Percentiles rank a stretch among this genome's conserved stretches.
phyloP scores from a whole-genome alignment of 352 stramenopile species.

The Phytopythium cucurbitacearum region DNA sequence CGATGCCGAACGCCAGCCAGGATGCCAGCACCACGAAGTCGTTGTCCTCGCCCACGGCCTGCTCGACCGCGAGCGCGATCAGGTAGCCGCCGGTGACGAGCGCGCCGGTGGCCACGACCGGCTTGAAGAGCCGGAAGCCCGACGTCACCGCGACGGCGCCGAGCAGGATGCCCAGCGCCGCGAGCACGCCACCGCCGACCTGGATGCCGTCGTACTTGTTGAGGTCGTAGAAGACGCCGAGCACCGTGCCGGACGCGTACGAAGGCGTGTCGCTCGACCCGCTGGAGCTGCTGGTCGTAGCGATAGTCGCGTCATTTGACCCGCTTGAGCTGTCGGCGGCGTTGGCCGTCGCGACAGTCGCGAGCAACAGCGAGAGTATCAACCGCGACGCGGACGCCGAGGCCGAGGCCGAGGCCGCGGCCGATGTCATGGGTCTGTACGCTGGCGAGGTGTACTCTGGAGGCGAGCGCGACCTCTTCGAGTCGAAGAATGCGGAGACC shows the following conservation, averaged over 20 bases:
- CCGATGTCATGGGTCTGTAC: too few relatives aligned
- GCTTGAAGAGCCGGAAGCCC: constrained; percentile 39
- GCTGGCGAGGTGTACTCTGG: too few relatives aligned
- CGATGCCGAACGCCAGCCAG: constrained; percentile 37
- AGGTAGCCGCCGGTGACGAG: constrained; percentile 30
- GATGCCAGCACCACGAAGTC: constrained; percentile 25
- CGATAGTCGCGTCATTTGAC: background rate
- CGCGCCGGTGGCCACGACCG: constrained; percentile 25
- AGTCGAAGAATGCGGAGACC: too few relatives aligned
- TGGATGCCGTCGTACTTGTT: background rate
- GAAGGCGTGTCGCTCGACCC: background rate
- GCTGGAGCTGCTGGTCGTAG: background rate
- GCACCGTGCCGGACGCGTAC: background rate
- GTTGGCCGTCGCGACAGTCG: too few relatives aligned
- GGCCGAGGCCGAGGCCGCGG: too few relatives aligned
- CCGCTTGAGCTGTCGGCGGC: too few relatives aligned
- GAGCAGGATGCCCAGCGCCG: constrained; percentile 21
- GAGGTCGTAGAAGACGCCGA: constrained; percentile 1
- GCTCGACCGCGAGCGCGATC: constrained; percentile 17
- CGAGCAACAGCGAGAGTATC: too few relatives aligned
- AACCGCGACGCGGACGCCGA: too few relatives aligned
- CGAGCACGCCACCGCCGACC: constrained; percentile 22
- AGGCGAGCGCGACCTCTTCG: too few relatives aligned
- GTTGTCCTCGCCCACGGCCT: constrained; percentile 17
- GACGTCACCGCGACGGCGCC: constrained; percentile 27